Percentiles rank a stretch among this genome's conserved stretches.
These are phyloP conservation scores for Buxus sempervirens DNA, from an alignment of 164 flowering plant genomes.

Conservation along the genomic window DNA sequence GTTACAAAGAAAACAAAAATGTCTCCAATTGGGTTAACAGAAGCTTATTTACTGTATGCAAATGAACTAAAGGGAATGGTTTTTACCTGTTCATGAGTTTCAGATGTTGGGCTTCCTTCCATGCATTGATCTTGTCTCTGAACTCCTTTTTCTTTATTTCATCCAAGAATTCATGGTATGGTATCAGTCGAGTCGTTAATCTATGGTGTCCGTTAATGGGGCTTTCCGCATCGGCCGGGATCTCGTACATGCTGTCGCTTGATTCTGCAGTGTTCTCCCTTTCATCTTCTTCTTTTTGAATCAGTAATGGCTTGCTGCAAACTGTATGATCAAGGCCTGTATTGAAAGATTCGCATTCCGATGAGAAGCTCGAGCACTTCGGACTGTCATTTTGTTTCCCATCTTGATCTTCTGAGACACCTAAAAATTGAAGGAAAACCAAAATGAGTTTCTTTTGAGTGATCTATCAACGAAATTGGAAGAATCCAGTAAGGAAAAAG, in stretches of 20 bases:
- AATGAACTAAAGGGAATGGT: neutral
- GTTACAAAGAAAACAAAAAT: neutral
- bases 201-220: slow-evolving; percentile 5
- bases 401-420: neutral
- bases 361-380: slow-evolving; percentile 5
- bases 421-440: neutral
- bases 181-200: slow-evolving; percentile 19
- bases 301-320: neutral
- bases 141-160: slow-evolving; percentile 22
- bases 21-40: neutral
- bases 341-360: slow-evolving; percentile 1
- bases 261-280: neutral
- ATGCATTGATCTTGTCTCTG: slow-evolving; percentile 12
- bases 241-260: neutral
- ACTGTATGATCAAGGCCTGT: neutral
- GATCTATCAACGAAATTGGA: neutral
- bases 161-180: slow-evolving; percentile 22
- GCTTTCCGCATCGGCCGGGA: slow-evolving; percentile 8
- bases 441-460: neutral
- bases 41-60: neutral
- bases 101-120: slow-evolving; percentile 18
- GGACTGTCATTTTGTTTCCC: neutral
- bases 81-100: slow-evolving; percentile 20
- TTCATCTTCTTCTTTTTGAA: neutral
- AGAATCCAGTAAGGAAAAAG: neutral